Conservation (phyloP, 768 basidiomycete genomes). For the Amanita exitialis region DNA sequence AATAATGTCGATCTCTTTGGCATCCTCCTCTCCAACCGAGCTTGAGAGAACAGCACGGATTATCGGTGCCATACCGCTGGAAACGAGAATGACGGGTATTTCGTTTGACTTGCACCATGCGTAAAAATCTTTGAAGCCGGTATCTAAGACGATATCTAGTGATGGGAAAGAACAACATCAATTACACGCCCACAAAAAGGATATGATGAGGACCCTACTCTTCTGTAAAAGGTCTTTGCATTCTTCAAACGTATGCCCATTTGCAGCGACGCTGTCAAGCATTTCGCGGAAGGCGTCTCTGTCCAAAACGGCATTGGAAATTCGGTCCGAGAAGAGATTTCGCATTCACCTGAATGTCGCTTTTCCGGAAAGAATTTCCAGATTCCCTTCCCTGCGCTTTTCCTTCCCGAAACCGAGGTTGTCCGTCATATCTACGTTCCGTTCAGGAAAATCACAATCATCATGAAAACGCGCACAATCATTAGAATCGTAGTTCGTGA, state of each 20-base stretch:
- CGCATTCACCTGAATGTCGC: constrained; percentile 54
- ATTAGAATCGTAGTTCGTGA: constrained; percentile 88
- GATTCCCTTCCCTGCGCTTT: constrained; percentile 63
- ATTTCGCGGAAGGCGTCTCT: constrained; percentile 87
- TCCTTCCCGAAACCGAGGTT: constrained; percentile 78
- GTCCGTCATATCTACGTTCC: constrained; percentile 68
- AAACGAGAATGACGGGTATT: constrained; percentile 89
- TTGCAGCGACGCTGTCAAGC: constrained; percentile 67
- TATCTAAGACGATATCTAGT: constrained; percentile 76
- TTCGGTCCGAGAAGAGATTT: neutral
- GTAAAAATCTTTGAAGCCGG: constrained; percentile 85
- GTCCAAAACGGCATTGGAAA: constrained; percentile 1
- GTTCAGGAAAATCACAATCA: neutral
- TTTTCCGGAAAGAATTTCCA: constrained; percentile 57
- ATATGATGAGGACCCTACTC: constrained; percentile 28
- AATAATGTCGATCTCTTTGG: constrained; percentile 78
- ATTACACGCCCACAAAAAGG: neutral
- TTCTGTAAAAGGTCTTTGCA: constrained; percentile 70
- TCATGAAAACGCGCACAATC: constrained; percentile 49
- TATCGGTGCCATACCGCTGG: constrained; percentile 90
- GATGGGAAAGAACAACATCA: neutral
- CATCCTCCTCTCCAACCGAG: constrained; percentile 64
- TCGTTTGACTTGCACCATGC: constrained; percentile 71
- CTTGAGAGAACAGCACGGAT: constrained; percentile 87
- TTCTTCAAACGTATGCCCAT: constrained; percentile 75